Base-by-base conservation (phyloP, 192 early-diverging fungal species). In the Umbelopsis sp. region DNA sequence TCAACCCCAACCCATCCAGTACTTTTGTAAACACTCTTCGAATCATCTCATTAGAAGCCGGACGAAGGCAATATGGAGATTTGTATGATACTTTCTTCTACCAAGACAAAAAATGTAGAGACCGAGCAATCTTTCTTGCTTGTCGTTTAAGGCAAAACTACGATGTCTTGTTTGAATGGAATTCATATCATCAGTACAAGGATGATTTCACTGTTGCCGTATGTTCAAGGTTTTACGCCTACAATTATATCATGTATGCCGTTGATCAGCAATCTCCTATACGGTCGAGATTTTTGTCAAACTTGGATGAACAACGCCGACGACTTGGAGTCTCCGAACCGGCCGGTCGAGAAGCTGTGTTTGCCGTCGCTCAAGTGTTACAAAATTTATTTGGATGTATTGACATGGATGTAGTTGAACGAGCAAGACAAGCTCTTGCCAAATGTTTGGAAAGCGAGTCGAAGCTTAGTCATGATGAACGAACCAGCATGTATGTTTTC, bases 401-500 rank as follows among this genome's bases (percentile, higher is more conserved):
- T 6, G 65, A 67, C 22, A 43, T 53, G 12, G 66, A 71, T 44
- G 38, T 79, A 0, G 66, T 77, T 8, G 65, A 74, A 44, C 54
- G 68, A 36, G 75, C 81, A 5, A 36, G 78, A 47, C 17, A 56
- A 8, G 69, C 70, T 3, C 34, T 82, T 7, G 44, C 70, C 54
- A 68, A 77, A 9, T 76, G 78, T 53, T 34, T 82, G 52, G 71
- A 77, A 36, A 82, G 75, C 51, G 81, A 82, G 31, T 17, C 38
- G 17, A 79, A 77, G 25, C 56, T 82, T 14, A 69, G 71, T 52
- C 52, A 70, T 26, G 43, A 69, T 14, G 81, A 82, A 45, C 66
- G 75, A 36, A 71, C 73, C 29, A 73, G 78, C 21, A 82, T 82
- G 81, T 80, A 82, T 66, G 21, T 76, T 26, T 82, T 74, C 66